phyloP scores from a whole-genome alignment of 2,329 filamentous ascomycete species.

The Beauveria australis region DNA sequence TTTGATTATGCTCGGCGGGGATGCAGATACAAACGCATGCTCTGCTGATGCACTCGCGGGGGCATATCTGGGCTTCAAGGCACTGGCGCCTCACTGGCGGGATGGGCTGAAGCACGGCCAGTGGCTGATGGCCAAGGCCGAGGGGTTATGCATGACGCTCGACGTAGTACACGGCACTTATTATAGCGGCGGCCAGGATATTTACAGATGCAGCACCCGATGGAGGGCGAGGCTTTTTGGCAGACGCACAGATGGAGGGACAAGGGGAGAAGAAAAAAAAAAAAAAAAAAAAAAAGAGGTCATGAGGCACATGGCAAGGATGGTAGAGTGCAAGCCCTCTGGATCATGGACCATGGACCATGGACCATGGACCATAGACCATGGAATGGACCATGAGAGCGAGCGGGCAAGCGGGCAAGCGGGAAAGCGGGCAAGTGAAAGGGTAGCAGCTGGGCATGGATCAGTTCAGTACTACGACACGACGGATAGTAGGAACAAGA shows the following conservation, averaged over 20 bases:
- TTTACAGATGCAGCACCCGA: slow-evolving; percentile 19
- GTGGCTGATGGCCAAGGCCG: slow-evolving; percentile 37
- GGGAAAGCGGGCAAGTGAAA: too few relatives aligned
- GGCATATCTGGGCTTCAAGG: slow-evolving; percentile 35
- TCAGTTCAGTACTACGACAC: not conserved
- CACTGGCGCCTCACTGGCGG: slow-evolving; percentile 40
- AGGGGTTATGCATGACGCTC: slow-evolving; percentile 30
- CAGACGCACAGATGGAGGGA: slow-evolving; percentile 32
- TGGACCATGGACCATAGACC: slow-evolving; percentile 16
- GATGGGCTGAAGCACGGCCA: slow-evolving; percentile 35
- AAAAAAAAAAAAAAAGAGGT: slow-evolving; percentile 10
- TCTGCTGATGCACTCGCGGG: slow-evolving; percentile 43
- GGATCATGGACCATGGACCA: too few relatives aligned
- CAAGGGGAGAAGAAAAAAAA: too few relatives aligned
- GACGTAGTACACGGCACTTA: slow-evolving; percentile 27
- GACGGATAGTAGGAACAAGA: not conserved
- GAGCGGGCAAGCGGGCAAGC: slow-evolving; percentile 16
- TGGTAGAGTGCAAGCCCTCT: not conserved
- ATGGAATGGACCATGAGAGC: slow-evolving; percentile 22
- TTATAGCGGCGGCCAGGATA: slow-evolving; percentile 12
- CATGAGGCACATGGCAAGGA: slow-evolving; percentile 7
- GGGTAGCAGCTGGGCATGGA: not conserved
- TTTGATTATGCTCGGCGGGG: slow-evolving; percentile 40
- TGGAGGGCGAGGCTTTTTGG: slow-evolving; percentile 27
- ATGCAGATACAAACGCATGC: slow-evolving; percentile 47